Conservation (phyloP, 2,329 filamentous ascomycete genomes). For the Fusarium sp. region DNA sequence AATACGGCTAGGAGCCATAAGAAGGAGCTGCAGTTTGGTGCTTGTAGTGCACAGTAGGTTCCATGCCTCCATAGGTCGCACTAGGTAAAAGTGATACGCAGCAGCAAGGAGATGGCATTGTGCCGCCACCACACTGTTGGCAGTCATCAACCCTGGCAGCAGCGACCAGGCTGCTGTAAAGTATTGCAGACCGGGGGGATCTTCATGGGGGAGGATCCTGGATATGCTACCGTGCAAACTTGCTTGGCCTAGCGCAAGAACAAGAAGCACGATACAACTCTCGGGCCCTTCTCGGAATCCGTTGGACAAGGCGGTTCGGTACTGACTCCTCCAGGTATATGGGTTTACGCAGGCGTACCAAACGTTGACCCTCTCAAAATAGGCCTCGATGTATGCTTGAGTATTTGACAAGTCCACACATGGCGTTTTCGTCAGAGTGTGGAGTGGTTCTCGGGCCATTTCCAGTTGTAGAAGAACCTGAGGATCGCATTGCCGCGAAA, state of each 20-base stretch:
- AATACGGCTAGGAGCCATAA: constrained; percentile 78
- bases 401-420: constrained; percentile 80
- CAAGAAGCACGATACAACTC: constrained; percentile 83
- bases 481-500: constrained; percentile 81
- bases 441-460: constrained; percentile 81
- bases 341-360: constrained; percentile 91
- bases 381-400: constrained; percentile 79
- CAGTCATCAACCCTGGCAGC: constrained; percentile 81
- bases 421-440: constrained; percentile 71
- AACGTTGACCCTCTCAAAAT: constrained; percentile 83
- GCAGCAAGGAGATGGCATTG: constrained; percentile 85
- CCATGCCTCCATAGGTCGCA: constrained; percentile 86
- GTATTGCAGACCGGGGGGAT: constrained; percentile 80
- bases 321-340: constrained; percentile 81
- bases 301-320: constrained; percentile 78
- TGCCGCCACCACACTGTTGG: constrained; percentile 80
- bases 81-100: constrained; percentile 85
- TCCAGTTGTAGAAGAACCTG: constrained; percentile 85
- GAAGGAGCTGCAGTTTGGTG: constrained; percentile 81
- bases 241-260: constrained; percentile 81
- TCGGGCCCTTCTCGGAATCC: constrained; percentile 83
- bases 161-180: constrained; percentile 85
- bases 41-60: constrained; percentile 81
- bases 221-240: constrained; percentile 82
- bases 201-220: constrained; percentile 72